phyloP scores from a whole-genome alignment of 1,139 yeast genomes.

The Pichia sorboxylosa region DNA sequence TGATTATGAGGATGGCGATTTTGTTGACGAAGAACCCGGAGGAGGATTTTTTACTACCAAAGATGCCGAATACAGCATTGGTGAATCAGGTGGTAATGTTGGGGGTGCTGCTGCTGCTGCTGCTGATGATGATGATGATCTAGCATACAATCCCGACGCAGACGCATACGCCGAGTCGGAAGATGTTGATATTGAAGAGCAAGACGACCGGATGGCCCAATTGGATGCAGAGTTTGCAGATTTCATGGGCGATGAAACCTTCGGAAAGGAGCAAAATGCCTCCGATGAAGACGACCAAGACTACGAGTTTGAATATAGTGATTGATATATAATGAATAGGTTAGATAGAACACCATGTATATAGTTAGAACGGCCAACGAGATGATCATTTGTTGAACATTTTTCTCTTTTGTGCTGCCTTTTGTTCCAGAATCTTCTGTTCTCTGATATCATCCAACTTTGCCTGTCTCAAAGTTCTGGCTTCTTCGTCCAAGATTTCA shows the following conservation, averaged over 20 bases:
- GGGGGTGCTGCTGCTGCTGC: background rate
- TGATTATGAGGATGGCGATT: constrained; percentile 2
- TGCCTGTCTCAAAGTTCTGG: constrained; percentile 37
- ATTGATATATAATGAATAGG: constrained; percentile 5
- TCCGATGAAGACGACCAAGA: constrained; percentile 15
- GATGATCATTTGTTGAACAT: background rate
- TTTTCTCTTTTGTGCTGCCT: constrained; percentile 20
- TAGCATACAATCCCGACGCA: constrained; percentile 4
- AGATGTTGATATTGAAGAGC: background rate
- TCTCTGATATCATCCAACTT: constrained; percentile 23
- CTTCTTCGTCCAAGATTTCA: constrained; percentile 76
- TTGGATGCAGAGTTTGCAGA: constrained; percentile 9
- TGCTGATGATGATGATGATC: constrained; percentile 2
- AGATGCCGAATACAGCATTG: background rate
- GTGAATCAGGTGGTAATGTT: background rate
- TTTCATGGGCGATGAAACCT: constrained; percentile 3
- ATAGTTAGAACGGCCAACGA: no score
- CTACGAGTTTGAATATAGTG: constrained; percentile 24
- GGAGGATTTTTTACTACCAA: background rate
- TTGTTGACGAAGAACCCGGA: constrained; percentile 1
- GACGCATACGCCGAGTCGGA: background rate
- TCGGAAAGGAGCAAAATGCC: no score
- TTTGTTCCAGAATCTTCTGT: constrained; percentile 18
- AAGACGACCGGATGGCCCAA: constrained; percentile 5
- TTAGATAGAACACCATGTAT: background rate